Evolutionary conservation across 768 basidiomycete genomes (phyloP).

Genomic region (Baorangia bicolor): DNA sequence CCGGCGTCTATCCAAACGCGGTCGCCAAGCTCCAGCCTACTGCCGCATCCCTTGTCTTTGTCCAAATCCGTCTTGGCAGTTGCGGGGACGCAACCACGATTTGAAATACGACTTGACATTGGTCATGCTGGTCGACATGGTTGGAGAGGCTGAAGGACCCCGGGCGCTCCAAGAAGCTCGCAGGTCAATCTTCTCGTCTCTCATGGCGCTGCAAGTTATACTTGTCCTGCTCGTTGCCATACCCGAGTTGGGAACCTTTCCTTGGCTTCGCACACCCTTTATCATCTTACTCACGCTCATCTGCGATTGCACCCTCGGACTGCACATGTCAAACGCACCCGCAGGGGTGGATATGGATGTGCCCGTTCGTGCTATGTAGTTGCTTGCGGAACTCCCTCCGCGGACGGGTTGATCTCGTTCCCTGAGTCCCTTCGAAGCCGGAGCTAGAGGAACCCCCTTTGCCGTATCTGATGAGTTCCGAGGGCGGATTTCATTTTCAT

Average conservation of each 20-base stretch:
- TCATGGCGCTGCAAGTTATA: slow-evolving; percentile 20
- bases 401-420: slow-evolving; percentile 24
- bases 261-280: slow-evolving; percentile 18
- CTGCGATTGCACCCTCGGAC: slow-evolving; percentile 12
- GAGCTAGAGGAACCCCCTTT: slow-evolving; percentile 4
- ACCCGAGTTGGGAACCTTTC: slow-evolving; percentile 16
- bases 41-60: slow-evolving; percentile 15
- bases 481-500: background rate
- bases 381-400: slow-evolving; percentile 19
- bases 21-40: slow-evolving; percentile 26
- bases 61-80: slow-evolving; percentile 18
- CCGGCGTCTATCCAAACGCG: slow-evolving; percentile 11
- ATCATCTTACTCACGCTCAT: slow-evolving; percentile 23
- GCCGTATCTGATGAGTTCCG: slow-evolving; percentile 9
- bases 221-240: slow-evolving; percentile 22
- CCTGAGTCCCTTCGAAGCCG: slow-evolving; percentile 16
- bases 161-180: slow-evolving; percentile 12
- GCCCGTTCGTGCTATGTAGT: background rate
- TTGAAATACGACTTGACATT: slow-evolving; percentile 16
- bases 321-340: slow-evolving; percentile 7
- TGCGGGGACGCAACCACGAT: slow-evolving; percentile 18
- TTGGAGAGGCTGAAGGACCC: slow-evolving; percentile 11
- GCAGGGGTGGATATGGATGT: slow-evolving; percentile 5
- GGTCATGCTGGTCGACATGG: slow-evolving; percentile 9
- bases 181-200: slow-evolving; percentile 17